phyloP scores from a whole-genome alignment of 208 protist genomes.

The Blechomonas ayalai region DNA sequence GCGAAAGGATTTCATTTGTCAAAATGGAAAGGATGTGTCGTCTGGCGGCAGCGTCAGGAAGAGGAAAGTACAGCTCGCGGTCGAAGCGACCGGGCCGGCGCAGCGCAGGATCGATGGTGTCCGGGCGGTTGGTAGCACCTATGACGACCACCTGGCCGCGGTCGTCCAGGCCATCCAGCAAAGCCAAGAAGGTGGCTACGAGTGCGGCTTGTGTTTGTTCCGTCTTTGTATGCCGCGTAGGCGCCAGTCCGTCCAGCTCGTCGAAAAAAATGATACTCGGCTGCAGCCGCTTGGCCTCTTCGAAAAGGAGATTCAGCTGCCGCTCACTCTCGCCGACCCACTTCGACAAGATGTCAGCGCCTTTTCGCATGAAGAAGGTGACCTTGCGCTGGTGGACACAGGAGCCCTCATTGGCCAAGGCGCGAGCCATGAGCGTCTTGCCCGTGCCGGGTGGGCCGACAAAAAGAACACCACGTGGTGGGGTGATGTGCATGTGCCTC shows the following conservation, averaged over 20 bases:
- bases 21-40: slow-evolving; percentile 95
- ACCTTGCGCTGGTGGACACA: slow-evolving; percentile 85
- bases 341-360: slow-evolving; percentile 96
- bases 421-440: slow-evolving; percentile 98
- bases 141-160: slow-evolving; percentile 92
- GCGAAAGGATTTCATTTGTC: slow-evolving; percentile 95
- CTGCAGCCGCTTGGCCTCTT: slow-evolving; percentile 91
- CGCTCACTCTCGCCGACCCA: slow-evolving; percentile 98
- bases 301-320: slow-evolving; percentile 96
- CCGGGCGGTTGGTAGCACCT: slow-evolving; percentile 93
- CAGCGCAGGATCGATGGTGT: slow-evolving; percentile 95
- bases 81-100: slow-evolving; percentile 96
- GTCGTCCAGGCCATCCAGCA: slow-evolving; percentile 93
- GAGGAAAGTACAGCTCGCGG: slow-evolving; percentile 89
- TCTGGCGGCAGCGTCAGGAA: slow-evolving; percentile 65
- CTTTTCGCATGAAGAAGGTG: slow-evolving; percentile 97
- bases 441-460: slow-evolving; percentile 99
- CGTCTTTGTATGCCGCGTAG: slow-evolving; percentile 62
- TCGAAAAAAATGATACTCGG: slow-evolving; percentile 99
- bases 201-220: slow-evolving; percentile 82
- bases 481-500: slow-evolving; percentile 32
- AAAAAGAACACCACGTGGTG: slow-evolving; percentile 97
- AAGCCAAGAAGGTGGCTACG: slow-evolving; percentile 89
- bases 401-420: slow-evolving; percentile 97
- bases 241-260: slow-evolving; percentile 98